Evolutionary conservation across 176 grass and related monocot species (phyloP).

Genomic region (Lolium perenne): DNA sequence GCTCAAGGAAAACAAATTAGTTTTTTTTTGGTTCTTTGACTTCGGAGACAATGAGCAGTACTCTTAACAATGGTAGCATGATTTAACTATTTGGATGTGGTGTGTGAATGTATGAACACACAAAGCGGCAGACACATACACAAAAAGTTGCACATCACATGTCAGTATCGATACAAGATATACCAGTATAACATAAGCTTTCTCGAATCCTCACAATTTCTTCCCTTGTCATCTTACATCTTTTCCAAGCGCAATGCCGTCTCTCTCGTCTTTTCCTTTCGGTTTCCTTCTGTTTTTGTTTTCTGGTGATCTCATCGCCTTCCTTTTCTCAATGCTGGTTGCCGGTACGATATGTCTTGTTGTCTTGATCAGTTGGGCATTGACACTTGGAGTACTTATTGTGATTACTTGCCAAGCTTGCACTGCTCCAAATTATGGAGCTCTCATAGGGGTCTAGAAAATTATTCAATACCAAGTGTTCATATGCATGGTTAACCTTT

Average conservation of each 20-base stretch:
- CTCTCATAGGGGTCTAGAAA: neutral
- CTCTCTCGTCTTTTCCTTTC: constrained; percentile 51
- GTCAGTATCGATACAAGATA: constrained; percentile 45
- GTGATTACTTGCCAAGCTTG: neutral
- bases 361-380: constrained; percentile 35
- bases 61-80: neutral
- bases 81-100: constrained; percentile 30
- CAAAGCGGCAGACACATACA: constrained; percentile 28
- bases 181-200: constrained; percentile 36
- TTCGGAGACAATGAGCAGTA: constrained; percentile 35
- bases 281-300: constrained; percentile 52
- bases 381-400: constrained; percentile 18
- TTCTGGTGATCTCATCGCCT: constrained; percentile 44
- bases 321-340: constrained; percentile 38
- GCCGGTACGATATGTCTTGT: constrained; percentile 38
- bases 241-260: constrained; percentile 57
- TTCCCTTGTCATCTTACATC: constrained; percentile 46
- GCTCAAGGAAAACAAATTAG: neutral
- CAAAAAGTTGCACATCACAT: constrained; percentile 51
- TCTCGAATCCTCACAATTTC: constrained; percentile 36
- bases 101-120: constrained; percentile 40
- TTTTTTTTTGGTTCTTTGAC: constrained; percentile 43
- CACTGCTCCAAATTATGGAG: neutral
- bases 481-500: neutral
- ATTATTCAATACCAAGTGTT: too few relatives aligned